Evolutionary conservation across 768 basidiomycete species (phyloP).

Genomic region (Paxillus rubicundulus): DNA sequence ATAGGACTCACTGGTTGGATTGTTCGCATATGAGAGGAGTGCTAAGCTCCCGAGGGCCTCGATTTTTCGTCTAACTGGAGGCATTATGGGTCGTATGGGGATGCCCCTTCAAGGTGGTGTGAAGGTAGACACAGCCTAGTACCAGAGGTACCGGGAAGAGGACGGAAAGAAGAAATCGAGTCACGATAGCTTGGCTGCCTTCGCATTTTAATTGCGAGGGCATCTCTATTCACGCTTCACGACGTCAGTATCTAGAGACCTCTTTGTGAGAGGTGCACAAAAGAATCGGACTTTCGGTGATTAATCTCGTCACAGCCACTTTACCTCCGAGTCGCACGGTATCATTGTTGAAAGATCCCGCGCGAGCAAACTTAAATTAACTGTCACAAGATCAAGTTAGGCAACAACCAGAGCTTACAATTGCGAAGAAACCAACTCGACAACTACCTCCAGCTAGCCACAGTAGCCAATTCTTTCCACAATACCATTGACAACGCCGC

Average conservation of each 20-base stretch:
- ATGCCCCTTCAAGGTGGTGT: too few relatives aligned
- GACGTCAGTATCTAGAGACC: slow-evolving; percentile 1
- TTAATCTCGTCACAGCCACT: background rate
- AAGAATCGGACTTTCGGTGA: background rate
- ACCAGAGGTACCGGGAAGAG: too few relatives aligned
- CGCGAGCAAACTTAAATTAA: background rate
- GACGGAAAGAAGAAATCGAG: too few relatives aligned
- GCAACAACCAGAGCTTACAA: too few relatives aligned
- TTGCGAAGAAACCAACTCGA: background rate
- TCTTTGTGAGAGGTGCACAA: slow-evolving; percentile 4
- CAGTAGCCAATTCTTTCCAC: too few relatives aligned
- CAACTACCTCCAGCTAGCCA: background rate
- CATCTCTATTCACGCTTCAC: slow-evolving; percentile 7
- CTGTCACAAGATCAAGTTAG: too few relatives aligned
- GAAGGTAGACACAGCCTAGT: too few relatives aligned
- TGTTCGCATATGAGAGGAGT: slow-evolving; percentile 20
- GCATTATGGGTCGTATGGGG: slow-evolving; percentile 9
- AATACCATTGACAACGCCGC: too few relatives aligned
- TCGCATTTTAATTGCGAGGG: too few relatives aligned
- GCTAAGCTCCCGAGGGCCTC: slow-evolving; percentile 20
- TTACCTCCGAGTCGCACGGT: too few relatives aligned
- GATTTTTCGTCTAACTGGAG: slow-evolving; percentile 18
- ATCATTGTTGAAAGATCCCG: background rate
- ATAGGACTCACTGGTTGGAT: slow-evolving; percentile 22
- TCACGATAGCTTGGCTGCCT: too few relatives aligned